These are phyloP conservation scores for Peltaster fructicola DNA, from an alignment of 2,329 filamentous ascomycete species.

Conservation along the genomic window DNA sequence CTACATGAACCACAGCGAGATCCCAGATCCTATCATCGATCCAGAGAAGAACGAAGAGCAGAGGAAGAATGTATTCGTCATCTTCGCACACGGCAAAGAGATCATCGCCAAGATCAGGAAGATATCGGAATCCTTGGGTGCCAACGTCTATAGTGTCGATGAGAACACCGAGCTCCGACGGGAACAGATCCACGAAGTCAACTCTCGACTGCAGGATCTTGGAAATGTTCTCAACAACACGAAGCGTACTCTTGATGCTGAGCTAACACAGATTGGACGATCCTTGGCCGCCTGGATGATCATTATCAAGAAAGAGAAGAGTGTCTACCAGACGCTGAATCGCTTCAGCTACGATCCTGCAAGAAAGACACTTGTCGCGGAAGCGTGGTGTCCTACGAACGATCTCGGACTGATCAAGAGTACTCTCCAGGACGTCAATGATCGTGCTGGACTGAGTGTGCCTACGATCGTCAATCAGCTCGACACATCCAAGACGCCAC, in stretches of 20 bases:
- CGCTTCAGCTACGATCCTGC: constrained; percentile 93
- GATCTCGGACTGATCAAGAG: constrained; percentile 77
- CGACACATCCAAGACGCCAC: constrained; percentile 88
- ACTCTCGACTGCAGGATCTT: constrained; percentile 77
- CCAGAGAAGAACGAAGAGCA: constrained; percentile 81
- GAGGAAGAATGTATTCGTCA: constrained; percentile 97
- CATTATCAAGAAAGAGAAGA: constrained; percentile 94
- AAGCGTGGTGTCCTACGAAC: constrained; percentile 93
- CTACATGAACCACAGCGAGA: constrained; percentile 99
- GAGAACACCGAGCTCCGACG: constrained; percentile 91
- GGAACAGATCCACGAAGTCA: constrained; percentile 95
- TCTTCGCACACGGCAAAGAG: constrained; percentile 96
- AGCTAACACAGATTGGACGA: constrained; percentile 83
- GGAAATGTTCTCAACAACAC: constrained; percentile 88
- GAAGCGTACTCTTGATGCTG: constrained; percentile 79
- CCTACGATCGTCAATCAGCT: constrained; percentile 98
- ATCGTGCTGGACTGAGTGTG: constrained; percentile 85
- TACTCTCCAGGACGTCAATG: constrained; percentile 90
- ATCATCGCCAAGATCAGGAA: constrained; percentile 97
- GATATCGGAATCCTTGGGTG: constrained; percentile 93
- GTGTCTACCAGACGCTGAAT: constrained; percentile 88
- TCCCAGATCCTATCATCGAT: constrained; percentile 80
- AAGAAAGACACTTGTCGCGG: constrained; percentile 87
- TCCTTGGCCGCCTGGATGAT: constrained; percentile 95
- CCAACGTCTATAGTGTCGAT: constrained; percentile 89